A percentile compares a stretch with the other conserved stretches of the same genome.
These are phyloP conservation scores for Castanospermum australe DNA, from an alignment of 306 rosid species.

Conservation along the genomic window DNA sequence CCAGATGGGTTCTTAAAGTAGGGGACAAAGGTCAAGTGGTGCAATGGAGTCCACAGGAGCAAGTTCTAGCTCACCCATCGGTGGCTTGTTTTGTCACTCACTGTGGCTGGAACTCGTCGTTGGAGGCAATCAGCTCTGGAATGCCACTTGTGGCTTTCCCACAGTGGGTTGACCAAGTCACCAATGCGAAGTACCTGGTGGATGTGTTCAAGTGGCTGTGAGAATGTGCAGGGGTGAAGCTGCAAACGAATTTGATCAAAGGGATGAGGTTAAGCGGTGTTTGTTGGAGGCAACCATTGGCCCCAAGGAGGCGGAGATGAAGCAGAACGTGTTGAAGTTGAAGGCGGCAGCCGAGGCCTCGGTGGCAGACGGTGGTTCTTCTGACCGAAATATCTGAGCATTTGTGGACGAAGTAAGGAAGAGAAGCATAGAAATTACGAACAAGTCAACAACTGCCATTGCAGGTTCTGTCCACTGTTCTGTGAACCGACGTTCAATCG, in stretches of 20 bases:
- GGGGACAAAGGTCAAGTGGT: slow-evolving; percentile 44
- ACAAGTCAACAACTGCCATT: background rate
- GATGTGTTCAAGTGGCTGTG: slow-evolving; percentile 40
- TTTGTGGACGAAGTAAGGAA: slow-evolving; percentile 40
- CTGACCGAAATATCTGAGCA: slow-evolving; percentile 38
- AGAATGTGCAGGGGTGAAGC: slow-evolving; percentile 42
- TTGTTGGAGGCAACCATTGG: slow-evolving; percentile 47
- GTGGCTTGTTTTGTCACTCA: slow-evolving; percentile 52
- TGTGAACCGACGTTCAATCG: no score
- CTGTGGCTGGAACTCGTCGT: slow-evolving; percentile 67
- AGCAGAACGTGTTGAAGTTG: slow-evolving; percentile 37
- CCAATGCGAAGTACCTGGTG: slow-evolving; percentile 44
- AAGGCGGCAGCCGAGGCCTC: slow-evolving; percentile 41
- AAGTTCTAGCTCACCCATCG: slow-evolving; percentile 42
- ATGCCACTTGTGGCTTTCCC: slow-evolving; percentile 50
- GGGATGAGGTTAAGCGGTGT: slow-evolving; percentile 40
- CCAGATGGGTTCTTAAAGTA: slow-evolving; percentile 35
- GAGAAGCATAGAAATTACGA: background rate
- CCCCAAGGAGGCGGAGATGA: slow-evolving; percentile 15
- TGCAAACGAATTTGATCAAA: slow-evolving; percentile 23
- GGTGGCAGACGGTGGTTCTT: slow-evolving; percentile 44
- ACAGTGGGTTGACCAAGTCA: slow-evolving; percentile 62
- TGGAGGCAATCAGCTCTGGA: slow-evolving; percentile 51
- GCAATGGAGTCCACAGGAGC: slow-evolving; percentile 51
- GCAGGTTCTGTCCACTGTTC: background rate